phyloP scores from a whole-genome alignment of 148 eudicot species.

The Spergularia marina region DNA sequence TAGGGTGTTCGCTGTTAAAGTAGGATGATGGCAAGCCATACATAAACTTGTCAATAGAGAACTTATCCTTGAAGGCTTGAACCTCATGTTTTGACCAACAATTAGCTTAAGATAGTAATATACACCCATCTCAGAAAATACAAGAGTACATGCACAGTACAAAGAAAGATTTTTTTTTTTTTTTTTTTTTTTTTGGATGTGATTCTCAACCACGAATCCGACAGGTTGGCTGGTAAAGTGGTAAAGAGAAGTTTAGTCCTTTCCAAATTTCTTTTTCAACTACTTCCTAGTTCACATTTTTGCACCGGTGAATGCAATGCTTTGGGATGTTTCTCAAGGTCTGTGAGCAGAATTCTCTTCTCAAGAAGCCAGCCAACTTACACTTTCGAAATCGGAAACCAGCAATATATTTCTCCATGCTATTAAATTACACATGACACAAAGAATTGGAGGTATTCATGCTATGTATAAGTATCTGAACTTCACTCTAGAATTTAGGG shows the following conservation, averaged over 20 bases:
- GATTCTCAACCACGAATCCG: too few relatives aligned
- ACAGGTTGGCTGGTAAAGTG: too few relatives aligned
- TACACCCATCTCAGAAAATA: too few relatives aligned
- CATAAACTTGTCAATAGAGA: too few relatives aligned
- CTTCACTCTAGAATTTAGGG: conserved; percentile 23
- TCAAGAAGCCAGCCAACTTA: conserved; percentile 47
- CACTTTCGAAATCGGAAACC: conserved; percentile 33
- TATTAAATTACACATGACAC: conserved; percentile 13
- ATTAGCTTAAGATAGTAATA: too few relatives aligned
- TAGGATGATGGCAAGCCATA: too few relatives aligned
- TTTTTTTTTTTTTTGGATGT: too few relatives aligned
- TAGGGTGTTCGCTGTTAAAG: too few relatives aligned
- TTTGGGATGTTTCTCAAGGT: conserved; percentile 40
- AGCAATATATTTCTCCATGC: neutral
- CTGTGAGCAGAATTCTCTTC: conserved; percentile 50
- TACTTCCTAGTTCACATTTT: conserved; percentile 18
- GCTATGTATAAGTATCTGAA: conserved; percentile 16
- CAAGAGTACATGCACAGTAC: too few relatives aligned
- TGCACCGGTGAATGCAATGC: conserved; percentile 21
- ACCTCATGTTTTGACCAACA: too few relatives aligned
- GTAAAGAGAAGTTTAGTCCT: conserved; percentile 26
- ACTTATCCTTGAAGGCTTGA: too few relatives aligned
- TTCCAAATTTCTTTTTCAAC: conserved; percentile 28
- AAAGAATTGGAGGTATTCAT: conserved; percentile 19
- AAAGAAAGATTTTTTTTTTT: too few relatives aligned